Percentiles rank a stretch among this genome's conserved stretches.
These are phyloP conservation scores for Tremella fuciformis DNA, from an alignment of 768 basidiomycete species.

Conservation along the genomic window DNA sequence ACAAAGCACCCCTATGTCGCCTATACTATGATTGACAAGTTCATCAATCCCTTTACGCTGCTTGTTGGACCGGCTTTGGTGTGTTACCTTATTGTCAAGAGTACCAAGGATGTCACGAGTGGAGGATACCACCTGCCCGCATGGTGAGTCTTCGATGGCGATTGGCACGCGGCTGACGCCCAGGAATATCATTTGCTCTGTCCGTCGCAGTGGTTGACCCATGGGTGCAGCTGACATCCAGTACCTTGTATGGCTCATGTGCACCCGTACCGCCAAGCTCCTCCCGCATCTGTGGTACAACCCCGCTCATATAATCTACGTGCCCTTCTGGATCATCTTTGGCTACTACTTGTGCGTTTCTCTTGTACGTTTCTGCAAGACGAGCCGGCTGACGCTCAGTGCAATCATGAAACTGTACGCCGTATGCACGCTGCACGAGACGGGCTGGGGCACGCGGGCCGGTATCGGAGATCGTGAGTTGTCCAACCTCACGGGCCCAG, in stretches of 20 bases:
- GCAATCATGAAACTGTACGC: constrained; percentile 93
- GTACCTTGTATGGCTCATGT: constrained; percentile 55
- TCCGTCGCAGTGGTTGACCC: constrained; percentile 14
- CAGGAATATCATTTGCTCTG: constrained; percentile 45
- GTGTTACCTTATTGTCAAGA: constrained; percentile 71
- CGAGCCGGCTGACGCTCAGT: constrained; percentile 22
- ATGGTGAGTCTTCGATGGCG: constrained; percentile 44
- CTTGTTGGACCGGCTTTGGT: constrained; percentile 80
- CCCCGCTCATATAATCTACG: constrained; percentile 72
- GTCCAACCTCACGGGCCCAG: neutral
- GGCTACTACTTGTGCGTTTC: constrained; percentile 74
- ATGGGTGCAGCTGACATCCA: constrained; percentile 10
- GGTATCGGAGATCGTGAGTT: constrained; percentile 73
- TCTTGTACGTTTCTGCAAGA: neutral
- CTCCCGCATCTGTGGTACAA: constrained; percentile 75
- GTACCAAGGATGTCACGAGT: constrained; percentile 57
- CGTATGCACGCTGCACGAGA: constrained; percentile 85
- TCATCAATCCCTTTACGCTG: constrained; percentile 63
- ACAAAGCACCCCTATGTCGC: constrained; percentile 77
- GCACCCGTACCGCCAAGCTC: constrained; percentile 61
- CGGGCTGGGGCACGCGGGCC: constrained; percentile 92
- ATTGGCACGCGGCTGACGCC: constrained; percentile 30
- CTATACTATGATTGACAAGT: constrained; percentile 74
- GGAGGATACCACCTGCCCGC: constrained; percentile 51
- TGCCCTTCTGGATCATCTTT: constrained; percentile 82